Evolutionary conservation across 1,284 basidiomycete genomes (phyloP), one percentile per base, ranked within the genome.

Genomic region (Puccinia coronata): DNA sequence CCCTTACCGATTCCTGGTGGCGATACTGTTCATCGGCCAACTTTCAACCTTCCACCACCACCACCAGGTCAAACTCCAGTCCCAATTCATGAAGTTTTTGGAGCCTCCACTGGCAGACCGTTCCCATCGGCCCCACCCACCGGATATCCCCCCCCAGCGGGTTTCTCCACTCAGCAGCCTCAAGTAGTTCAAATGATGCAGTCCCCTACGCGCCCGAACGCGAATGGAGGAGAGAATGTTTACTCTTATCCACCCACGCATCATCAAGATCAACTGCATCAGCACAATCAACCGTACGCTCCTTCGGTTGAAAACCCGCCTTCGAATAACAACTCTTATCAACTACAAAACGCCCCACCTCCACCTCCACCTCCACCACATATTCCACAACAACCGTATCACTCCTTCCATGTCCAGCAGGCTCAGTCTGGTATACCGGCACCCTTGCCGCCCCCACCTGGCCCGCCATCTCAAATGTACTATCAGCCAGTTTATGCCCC

Each of bases 1-100:
- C 76, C 76, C 34, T 55, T 78, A 39, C 76, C 76, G 16, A 69
- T 78, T 36, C 76, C 76, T 34, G 76, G 57, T 28, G 74, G 39
- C 23, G 74, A 78, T 43, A 25, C n/a, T 34, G 57, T 53, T 49
- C 31, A 47, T 49, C 75, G 43, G n/a, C n/a, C 43, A 55, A 53
- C 34, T 59, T 71, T 47, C 53, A 70, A 57, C 69, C 53, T 80
- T 71, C 77, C 77, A 61, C 77, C 77, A 20, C 77, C 77, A 55
- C 77, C 77, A 69, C 67, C 69, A 18, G 77, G 77, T 61, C 77
- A 80, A 71, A 39, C 77, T 16, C 77, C 77, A 59, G 67, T 80
- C 12, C 69, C 77, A 25, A 80, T 80, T 49, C 77, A 80, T 59
- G 77, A 80, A 36, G 77, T 80, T 53, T 80, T 69, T 47, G 47